Base-by-base conservation (phyloP, 257 asterid genomes). In the Penstemon davidsonii region DNA sequence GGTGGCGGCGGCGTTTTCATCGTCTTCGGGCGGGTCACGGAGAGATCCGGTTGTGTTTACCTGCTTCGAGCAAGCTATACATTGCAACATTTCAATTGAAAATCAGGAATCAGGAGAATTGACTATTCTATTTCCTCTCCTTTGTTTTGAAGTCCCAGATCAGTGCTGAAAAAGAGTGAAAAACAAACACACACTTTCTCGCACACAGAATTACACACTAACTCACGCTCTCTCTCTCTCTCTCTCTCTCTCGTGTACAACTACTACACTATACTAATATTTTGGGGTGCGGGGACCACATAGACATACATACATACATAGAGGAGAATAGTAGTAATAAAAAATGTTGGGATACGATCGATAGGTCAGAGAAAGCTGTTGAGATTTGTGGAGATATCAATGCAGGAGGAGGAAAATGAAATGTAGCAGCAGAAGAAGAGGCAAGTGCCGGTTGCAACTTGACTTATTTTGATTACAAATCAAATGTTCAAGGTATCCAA, bases 51-150 rank as follows among this genome's bases (percentile, higher is more conserved):
- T 62, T 63, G 75, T 55, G 55, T 76, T 79, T 4, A 65, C 85
- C 79, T 78, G 97, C 83, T 87, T 90, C 55, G 99, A 87, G 78
- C 97, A 89, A 60, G 96, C 96, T 73, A 93, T 90, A 79, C 99
- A 93, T 60, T 96, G 88, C 83, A 93, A 79, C 99, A 93, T 93
- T 13, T 63, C 65, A 4, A 13, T 40, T n/a, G 54, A 49, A 50
- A 15, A 7, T 2, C 18, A 38, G 66, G 74, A 63, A 74, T 12
- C 5, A 68, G 78, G 44, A n/a, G 58, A 19, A 62, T 58, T 81
- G 76, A 77, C 69, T 25, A 40, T 55, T 55, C 5, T 54, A n/a
- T 33, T 54, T 13, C 13, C 36, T 25, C 36, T 15, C 43, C 39
- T 39, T 61, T 19, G 71, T 70, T 49, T 73, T 59, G 66, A 43